These are phyloP conservation scores for Trypanosomatidae sp. DNA, from an alignment of 208 protist genomes.

Conservation along the genomic window DNA sequence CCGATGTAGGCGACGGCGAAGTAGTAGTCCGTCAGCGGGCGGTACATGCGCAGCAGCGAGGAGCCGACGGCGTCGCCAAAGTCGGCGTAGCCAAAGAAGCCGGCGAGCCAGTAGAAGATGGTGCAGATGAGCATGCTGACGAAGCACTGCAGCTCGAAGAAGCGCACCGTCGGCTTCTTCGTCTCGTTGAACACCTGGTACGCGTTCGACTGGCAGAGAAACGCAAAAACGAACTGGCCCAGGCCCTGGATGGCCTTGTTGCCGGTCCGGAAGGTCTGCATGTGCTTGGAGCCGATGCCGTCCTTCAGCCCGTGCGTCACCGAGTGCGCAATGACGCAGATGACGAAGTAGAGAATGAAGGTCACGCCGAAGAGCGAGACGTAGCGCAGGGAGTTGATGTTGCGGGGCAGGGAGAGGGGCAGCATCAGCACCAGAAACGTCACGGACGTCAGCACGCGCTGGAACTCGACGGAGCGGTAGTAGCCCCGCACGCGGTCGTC, in stretches of 20 bases:
- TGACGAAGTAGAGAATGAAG: slow-evolving; percentile 73
- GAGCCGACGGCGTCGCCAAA: slow-evolving; percentile 47
- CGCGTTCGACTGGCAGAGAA: slow-evolving; percentile 57
- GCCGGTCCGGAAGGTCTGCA: too few species aligned
- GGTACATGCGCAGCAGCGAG: slow-evolving; percentile 42
- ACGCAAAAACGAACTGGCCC: slow-evolving; percentile 57
- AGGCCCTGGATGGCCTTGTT: slow-evolving; percentile 35
- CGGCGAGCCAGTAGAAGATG: slow-evolving; percentile 50
- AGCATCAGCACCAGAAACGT: slow-evolving; percentile 70
- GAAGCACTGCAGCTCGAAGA: slow-evolving; percentile 22
- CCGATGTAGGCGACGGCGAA: too few species aligned
- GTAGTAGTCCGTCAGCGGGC: too few species aligned
- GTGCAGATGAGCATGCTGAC: slow-evolving; percentile 47
- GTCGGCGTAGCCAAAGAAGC: slow-evolving; percentile 68
- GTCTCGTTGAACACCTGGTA: slow-evolving; percentile 48
- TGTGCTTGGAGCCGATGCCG: slow-evolving; percentile 23
- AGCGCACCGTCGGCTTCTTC: slow-evolving; percentile 18
- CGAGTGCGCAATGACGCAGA: slow-evolving; percentile 61
- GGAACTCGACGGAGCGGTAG: slow-evolving; percentile 28
- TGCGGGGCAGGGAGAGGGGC: slow-evolving; percentile 62
- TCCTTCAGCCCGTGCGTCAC: slow-evolving; percentile 25
- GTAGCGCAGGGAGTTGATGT: slow-evolving; percentile 81
- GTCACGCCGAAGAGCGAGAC: slow-evolving; percentile 58
- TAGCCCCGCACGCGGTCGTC: slow-evolving; percentile 36
- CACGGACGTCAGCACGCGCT: slow-evolving; percentile 40